Percentiles rank a stretch among this genome's conserved stretches.
Conservation (phyloP, 148 eudicot genomes). For the Polygonum maritimum region DNA sequence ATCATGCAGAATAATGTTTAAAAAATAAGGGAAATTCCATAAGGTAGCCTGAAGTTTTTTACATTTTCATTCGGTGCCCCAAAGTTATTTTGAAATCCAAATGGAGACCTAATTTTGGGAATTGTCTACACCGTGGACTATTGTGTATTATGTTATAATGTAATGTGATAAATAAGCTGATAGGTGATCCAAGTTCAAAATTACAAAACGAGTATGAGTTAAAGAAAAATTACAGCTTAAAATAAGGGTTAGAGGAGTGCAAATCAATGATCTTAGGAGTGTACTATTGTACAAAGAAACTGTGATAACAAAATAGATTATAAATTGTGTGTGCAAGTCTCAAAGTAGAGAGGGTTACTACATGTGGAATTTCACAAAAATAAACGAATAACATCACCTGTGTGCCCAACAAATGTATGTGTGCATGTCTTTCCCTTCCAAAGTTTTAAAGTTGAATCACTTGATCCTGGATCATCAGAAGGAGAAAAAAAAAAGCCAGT, state of each 20-base stretch:
- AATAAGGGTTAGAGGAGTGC: not conserved
- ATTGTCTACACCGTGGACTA: not conserved
- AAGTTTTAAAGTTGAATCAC: constrained; percentile 81
- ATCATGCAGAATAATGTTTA: not conserved
- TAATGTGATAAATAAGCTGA: not conserved
- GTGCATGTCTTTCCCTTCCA: constrained; percentile 79
- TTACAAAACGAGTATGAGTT: not conserved
- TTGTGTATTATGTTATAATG: not conserved
- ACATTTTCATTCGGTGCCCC: not conserved
- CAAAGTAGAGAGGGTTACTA: not conserved
- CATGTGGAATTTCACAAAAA: not conserved
- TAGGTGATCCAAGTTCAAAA: not conserved
- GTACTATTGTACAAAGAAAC: not conserved
- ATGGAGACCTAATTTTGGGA: not conserved
- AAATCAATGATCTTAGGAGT: not conserved
- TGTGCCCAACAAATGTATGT: constrained; percentile 67
- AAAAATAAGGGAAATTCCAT: not conserved
- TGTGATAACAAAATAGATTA: not conserved
- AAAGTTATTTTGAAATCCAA: not conserved
- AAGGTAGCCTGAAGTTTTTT: not conserved
- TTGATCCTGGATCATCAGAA: constrained; percentile 55
- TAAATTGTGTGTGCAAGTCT: not conserved
- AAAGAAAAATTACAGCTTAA: not conserved
- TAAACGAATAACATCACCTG: constrained; percentile 32
- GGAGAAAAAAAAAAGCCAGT: not conserved